Base-by-base conservation (phyloP, 2,329 filamentous ascomycete genomes). In the Alternaria sp. region DNA sequence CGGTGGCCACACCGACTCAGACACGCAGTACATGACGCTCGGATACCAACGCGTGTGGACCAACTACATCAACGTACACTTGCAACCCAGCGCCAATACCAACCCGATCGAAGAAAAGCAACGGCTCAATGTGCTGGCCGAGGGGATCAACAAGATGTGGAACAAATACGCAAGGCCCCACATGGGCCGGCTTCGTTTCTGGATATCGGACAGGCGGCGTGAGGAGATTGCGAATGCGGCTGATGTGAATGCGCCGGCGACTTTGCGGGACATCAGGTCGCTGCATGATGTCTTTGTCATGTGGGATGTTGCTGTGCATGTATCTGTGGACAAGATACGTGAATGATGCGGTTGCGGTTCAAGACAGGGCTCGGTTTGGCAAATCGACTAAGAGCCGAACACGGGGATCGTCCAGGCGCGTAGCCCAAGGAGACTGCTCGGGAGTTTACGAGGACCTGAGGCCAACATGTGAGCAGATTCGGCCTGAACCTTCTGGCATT, bases 261-360 rank as follows among this genome's bases (percentile, higher is more conserved):
- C 69, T 2, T n/a, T 75, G 12, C 66, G 69, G 9, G 65, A 71
- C 30, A 30, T 49, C 12, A 19, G 44, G 17, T 68, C 64, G 23
- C 65, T 78, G 45, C 69, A 76, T 49, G 69, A 66, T 45, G 62
- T 76, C 6, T 76, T 77, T 54, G 36, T 77, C 9, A 67, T 74
- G 56, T 71, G 72, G 32, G 68, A 71, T 63, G 72, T 76, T 28
- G 65, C 50, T 10, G 74, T 69, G 28, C 74, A 71, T 5, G 67
- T 67, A 26, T 26, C 47, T 10, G 17, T 32, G 28, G 73, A 76
- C 61, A 65, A 73, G 28, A 75, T 74, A 26, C 70, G 77, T 57
- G 40, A 69, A 12, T 21, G 77, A 15, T 51, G 71, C 71, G 0
- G 32, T 65, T 5, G 75, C 70, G 12, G 74, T 70, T 1, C 54